These are phyloP conservation scores for Teunomyces tritomae DNA, from an alignment of 805 yeast genomes.

Conservation along the genomic window DNA sequence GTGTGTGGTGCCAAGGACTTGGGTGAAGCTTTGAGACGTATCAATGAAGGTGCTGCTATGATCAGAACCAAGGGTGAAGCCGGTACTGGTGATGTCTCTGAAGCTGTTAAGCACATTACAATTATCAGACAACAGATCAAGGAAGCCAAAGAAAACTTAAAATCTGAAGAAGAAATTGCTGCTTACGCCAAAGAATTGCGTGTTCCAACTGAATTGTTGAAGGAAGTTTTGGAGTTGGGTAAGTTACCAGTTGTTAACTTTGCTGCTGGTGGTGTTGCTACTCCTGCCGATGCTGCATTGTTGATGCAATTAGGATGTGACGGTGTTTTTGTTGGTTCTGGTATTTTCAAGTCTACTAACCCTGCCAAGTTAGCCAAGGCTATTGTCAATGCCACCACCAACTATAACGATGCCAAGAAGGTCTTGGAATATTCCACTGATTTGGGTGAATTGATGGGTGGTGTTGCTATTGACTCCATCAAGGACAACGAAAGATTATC, in stretches of 20 bases:
- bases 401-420: conserved; percentile 58
- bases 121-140: conserved; percentile 56
- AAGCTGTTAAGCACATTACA: conserved; percentile 74
- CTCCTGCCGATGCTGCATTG: conserved; percentile 84
- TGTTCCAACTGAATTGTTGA: conserved; percentile 56
- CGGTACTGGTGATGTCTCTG: conserved; percentile 83
- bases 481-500: conserved; percentile 46
- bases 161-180: conserved; percentile 44
- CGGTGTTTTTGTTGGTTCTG: conserved; percentile 76
- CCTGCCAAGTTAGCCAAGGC: conserved; percentile 74
- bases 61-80: conserved; percentile 87
- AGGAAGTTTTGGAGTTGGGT: conserved; percentile 44
- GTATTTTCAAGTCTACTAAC: conserved; percentile 71
- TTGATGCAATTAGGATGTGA: conserved; percentile 81
- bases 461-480: conserved; percentile 57
- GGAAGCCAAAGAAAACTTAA: conserved; percentile 36
- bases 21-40: conserved; percentile 78
- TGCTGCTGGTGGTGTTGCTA: conserved; percentile 87
- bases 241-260: conserved; percentile 79
- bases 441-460: conserved; percentile 76
- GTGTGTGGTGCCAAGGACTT: conserved; percentile 82
- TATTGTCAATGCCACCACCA: conserved; percentile 77
- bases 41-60: conserved; percentile 85
- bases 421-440: conserved; percentile 66
- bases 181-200: conserved; percentile 55